Evolutionary conservation across 2,329 filamentous ascomycete genomes (phyloP).

Genomic region (Fusarium chaquense): DNA sequence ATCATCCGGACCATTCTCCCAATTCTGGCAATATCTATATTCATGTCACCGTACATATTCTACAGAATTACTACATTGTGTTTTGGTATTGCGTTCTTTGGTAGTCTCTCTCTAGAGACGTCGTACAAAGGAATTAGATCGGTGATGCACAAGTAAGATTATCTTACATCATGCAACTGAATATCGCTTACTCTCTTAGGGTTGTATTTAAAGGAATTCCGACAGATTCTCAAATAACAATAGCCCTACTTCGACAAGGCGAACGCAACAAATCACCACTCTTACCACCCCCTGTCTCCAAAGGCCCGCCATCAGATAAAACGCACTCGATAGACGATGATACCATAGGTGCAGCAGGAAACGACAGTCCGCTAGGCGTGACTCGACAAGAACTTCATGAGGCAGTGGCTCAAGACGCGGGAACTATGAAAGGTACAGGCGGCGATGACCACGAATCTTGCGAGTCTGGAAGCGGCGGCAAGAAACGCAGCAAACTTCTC

Average conservation of each 20-base stretch:
- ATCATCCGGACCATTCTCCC: not conserved
- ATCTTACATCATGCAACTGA: slow-evolving; percentile 39
- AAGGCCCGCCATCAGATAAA: not conserved
- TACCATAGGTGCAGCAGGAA: slow-evolving; percentile 56
- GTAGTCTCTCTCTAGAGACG: not conserved
- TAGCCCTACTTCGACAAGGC: slow-evolving; percentile 81
- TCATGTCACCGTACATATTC: not conserved
- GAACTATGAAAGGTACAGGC: slow-evolving; percentile 46
- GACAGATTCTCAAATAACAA: slow-evolving; percentile 81
- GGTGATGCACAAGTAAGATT: slow-evolving; percentile 66
- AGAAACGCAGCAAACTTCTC: slow-evolving; percentile 60
- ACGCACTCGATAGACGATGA: not conserved
- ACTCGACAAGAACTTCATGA: slow-evolving; percentile 68
- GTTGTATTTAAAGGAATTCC: slow-evolving; percentile 81
- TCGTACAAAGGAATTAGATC: not conserved
- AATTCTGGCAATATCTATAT: rapidly evolving
- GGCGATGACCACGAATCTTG: slow-evolving; percentile 60
- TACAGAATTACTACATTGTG: not conserved
- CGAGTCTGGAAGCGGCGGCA: slow-evolving; percentile 58
- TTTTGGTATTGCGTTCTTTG: slow-evolving; percentile 12
- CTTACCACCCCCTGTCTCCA: slow-evolving; percentile 59
- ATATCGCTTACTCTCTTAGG: slow-evolving; percentile 68
- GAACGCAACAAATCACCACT: slow-evolving; percentile 81
- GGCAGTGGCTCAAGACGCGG: slow-evolving; percentile 61
- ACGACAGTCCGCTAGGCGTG: slow-evolving; percentile 16